Conservation (phyloP, 306 rosid species). For the Glycine soja region DNA sequence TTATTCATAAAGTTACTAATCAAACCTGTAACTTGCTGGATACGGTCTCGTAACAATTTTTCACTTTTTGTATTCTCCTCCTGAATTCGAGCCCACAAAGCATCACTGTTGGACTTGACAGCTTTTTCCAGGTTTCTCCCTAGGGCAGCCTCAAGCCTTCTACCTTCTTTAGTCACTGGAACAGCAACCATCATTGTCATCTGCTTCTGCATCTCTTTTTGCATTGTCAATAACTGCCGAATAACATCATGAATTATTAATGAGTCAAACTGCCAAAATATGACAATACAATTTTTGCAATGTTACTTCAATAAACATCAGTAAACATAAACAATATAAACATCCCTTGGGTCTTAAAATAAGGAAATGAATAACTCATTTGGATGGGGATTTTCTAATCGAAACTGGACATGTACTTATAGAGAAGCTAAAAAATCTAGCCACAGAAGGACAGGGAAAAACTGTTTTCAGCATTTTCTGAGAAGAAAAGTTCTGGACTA, state of each 20-base stretch:
- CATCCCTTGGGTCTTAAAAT: slow-evolving; percentile 1
- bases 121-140: slow-evolving; percentile 86
- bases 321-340: not conserved
- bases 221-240: slow-evolving; percentile 76
- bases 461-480: not conserved
- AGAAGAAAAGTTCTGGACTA: not conserved
- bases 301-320: slow-evolving; percentile 13
- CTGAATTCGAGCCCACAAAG: slow-evolving; percentile 88
- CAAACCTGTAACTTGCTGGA: slow-evolving; percentile 66
- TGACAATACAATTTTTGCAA: slow-evolving; percentile 8
- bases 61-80: slow-evolving; percentile 92
- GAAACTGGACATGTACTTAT: not conserved
- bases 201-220: slow-evolving; percentile 93
- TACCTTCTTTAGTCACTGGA: slow-evolving; percentile 93
- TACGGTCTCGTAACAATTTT: slow-evolving; percentile 70
- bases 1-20: slow-evolving; percentile 72
- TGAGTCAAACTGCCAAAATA: slow-evolving; percentile 37
- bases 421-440: slow-evolving; percentile 26
- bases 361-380: not conserved
- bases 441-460: not conserved
- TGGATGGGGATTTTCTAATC: slow-evolving; percentile 23
- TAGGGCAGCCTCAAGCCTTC: slow-evolving; percentile 80
- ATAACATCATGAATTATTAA: slow-evolving; percentile 20
- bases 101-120: slow-evolving; percentile 77
- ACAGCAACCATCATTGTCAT: slow-evolving; percentile 72